Evolutionary conservation across 2,329 filamentous ascomycete species (phyloP), one percentile per base, ranked within the genome.

Genomic region (Cercospora sp.): DNA sequence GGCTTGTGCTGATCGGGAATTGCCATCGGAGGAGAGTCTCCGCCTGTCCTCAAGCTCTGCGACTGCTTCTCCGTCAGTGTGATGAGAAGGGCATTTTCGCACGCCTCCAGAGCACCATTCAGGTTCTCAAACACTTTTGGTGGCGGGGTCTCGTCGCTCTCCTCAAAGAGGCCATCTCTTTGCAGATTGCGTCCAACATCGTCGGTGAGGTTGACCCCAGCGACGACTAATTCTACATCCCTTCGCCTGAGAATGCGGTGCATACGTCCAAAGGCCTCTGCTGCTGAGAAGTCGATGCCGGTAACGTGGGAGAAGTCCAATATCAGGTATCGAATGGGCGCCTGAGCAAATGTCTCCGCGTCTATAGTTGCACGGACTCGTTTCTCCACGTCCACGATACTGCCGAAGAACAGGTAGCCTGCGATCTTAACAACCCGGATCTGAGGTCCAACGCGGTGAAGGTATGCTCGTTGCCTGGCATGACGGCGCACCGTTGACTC

Each of bases 391-490:
- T 92, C 93, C 63, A 97, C 94, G 72, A 99, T 97, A 2, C 94
- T 98, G 16, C 95, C 95, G 73, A 99, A 99, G 84, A 99, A 99
- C n/a, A 99, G 87, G 76, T 94, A 98, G 0, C 95, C 94, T 0
- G 91, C 90, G 16, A 99, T 86, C 79, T 98, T 98, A 75, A 97
- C 91, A 60, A 98, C 89, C 67, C 92, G 91, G 36, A 96, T 95
- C 78, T 99, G 95, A 33, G 88, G 87, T 3, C 94, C 94, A 16
- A 95, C 94, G 72, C 94, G 87, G 69, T 90, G 89, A 3, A 99
- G 83, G 76, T 95, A 99, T 68, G 91, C 89, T 68, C 94, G 90
- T 74, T 99, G 95, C 3, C 93, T 89, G 0, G 92, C 92, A 73
- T 97, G 97, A 64, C 95, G 89, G 63, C 95, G 88, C 30, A 99